Percentiles rank a stretch among this genome's conserved stretches.
Evolutionary conservation across 1,284 basidiomycete species (phyloP).

Genomic region (Tilletia horrida): DNA sequence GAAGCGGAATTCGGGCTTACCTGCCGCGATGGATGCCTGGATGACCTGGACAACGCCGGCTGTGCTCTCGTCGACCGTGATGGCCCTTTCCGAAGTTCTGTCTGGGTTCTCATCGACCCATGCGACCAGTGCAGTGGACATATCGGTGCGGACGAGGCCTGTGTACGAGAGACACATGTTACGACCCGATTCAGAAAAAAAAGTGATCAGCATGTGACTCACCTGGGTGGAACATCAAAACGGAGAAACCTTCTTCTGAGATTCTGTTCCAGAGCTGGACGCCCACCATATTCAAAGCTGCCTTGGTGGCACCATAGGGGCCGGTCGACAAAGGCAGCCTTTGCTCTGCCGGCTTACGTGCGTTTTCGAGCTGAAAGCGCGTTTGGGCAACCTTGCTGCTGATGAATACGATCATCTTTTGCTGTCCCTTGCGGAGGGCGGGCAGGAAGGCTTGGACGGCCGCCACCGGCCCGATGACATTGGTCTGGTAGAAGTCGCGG

Average conservation of each 20-base stretch:
- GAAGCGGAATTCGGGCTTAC: constrained; percentile 16
- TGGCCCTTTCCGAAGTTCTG: constrained; percentile 1
- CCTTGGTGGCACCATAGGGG: constrained; percentile 20
- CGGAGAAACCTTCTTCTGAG: constrained; percentile 23
- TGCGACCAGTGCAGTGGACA: background rate
- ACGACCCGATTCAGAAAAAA: no score
- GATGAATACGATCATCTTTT: constrained; percentile 23
- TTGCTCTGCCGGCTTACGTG: background rate
- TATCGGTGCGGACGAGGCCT: constrained; percentile 19
- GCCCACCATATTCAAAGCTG: constrained; percentile 21
- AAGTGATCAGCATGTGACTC: no score
- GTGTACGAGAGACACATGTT: no score
- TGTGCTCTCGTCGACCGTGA: constrained; percentile 13
- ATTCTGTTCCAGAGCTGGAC: constrained; percentile 19
- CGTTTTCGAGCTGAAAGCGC: background rate
- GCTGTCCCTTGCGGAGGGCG: constrained; percentile 19
- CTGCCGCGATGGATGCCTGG: background rate
- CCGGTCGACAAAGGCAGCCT: background rate
- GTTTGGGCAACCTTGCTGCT: background rate
- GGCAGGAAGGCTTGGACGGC: constrained; percentile 22
- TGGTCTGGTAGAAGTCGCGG: constrained; percentile 11
- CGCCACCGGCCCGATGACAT: constrained; percentile 23
- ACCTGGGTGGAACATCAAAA: constrained; percentile 23
- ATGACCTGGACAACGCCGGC: constrained; percentile 17
- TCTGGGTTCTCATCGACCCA: background rate